Evolutionary conservation across 2,329 filamentous ascomycete genomes (phyloP), one percentile per base, ranked within the genome.

Genomic region (Beauveria sp.): DNA sequence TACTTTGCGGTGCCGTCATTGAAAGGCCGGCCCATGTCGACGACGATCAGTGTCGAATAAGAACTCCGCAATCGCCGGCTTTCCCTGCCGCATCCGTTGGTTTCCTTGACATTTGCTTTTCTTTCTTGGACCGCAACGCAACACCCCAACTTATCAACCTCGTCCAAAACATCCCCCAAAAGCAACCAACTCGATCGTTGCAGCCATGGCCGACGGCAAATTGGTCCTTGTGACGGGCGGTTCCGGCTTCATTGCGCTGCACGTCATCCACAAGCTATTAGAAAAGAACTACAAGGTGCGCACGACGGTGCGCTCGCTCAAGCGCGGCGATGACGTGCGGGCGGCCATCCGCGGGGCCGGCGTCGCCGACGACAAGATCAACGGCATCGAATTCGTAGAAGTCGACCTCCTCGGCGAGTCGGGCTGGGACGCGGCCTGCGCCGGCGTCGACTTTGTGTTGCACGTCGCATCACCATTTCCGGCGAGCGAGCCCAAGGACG

Each of bases 381-480:
- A 61, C 3, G 62, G 57, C 62, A 62, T 70, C 14, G 63, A 57
- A 5, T 65, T 74, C 20, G 70, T 69, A 30, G 70, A 70, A 51
- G 69, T 70, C 7, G 69, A 73, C 56, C 64, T 70, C 9, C 67
- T 73, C 6, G 57, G 63, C 26, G 53, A 66, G 0, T 66, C 66
- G 44, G 71, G 69, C 6, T 74, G 74, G 61, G 61, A 62, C 5
- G 54, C 65, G 7, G 67, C 71, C 18, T 67, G 71, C 48, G 55
- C 64, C 41, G 69, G 68, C 52, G 71, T 70, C 51, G 57, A 65
- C 5, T 67, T 69, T 2, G 69, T 75, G 16, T 67, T 72, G 58
- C 73, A 74, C 43, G 67, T 74, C 20, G 73, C 72, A 0, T 71
- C 72, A 9, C 73, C 72, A 1, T 74, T 75, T 41, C 63, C 70